Conservation (phyloP, 2,329 filamentous ascomycete species). For the Kalmusia sp. region DNA sequence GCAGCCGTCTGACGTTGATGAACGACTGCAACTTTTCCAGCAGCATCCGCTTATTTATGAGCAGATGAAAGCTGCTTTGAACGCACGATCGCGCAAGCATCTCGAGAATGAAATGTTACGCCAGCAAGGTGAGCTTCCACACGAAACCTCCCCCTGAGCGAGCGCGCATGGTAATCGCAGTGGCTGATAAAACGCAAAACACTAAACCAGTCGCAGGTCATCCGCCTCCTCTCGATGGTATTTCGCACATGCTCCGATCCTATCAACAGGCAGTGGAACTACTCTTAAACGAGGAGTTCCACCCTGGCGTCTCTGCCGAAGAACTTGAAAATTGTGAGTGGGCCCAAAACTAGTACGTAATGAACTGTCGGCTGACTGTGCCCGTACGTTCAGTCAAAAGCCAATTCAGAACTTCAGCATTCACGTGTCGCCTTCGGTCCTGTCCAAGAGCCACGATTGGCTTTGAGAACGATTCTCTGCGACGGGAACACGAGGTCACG, state of each 20-base stretch:
- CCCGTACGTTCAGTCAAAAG: slow-evolving; percentile 21
- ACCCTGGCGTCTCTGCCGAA: slow-evolving; percentile 18
- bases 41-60: not conserved
- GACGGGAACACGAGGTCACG: slow-evolving; percentile 14
- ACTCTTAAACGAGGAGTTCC: slow-evolving; percentile 13
- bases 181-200: no score
- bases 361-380: no score
- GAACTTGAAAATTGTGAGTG: no score
- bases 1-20: no score
- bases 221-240: not conserved
- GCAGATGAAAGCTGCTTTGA: not conserved
- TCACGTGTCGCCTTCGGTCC: slow-evolving; percentile 17
- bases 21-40: not conserved
- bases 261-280: slow-evolving; percentile 15
- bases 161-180: no score
- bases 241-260: slow-evolving; percentile 8
- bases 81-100: not conserved
- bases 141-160: not conserved
- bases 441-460: slow-evolving; percentile 21
- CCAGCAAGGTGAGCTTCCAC: not conserved
- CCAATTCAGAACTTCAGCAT: slow-evolving; percentile 16
- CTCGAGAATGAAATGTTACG: slow-evolving; percentile 9
- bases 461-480: slow-evolving; percentile 16
- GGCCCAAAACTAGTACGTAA: no score
- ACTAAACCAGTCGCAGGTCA: no score